These are phyloP conservation scores for Alternaria sp. DNA, from an alignment of 2,329 filamentous ascomycete species.

Conservation along the genomic window DNA sequence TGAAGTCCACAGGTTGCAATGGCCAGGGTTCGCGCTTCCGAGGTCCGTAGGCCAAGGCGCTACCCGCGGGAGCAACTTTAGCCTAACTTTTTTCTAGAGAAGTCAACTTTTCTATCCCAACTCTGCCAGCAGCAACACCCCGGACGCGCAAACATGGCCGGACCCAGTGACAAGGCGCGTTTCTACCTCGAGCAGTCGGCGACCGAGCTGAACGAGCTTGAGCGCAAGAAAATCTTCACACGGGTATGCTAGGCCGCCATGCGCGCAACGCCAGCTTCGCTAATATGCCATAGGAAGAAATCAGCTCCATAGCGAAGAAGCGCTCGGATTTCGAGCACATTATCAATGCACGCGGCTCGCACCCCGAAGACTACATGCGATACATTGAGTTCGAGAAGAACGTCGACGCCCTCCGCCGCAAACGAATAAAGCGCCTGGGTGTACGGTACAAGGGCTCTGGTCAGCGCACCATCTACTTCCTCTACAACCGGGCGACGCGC, in stretches of 20 bases:
- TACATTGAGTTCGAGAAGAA: conserved; percentile 78
- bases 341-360: conserved; percentile 76
- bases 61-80: conserved; percentile 23
- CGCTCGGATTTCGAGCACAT: conserved; percentile 93
- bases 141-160: conserved; percentile 66
- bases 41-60: conserved; percentile 30
- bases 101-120: conserved; percentile 26
- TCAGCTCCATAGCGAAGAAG: conserved; percentile 84
- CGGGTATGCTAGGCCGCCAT: conserved; percentile 59
- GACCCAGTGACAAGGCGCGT: conserved; percentile 88
- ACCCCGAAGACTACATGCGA: conserved; percentile 78
- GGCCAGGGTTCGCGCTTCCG: conserved; percentile 27
- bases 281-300: conserved; percentile 71
- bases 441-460: conserved; percentile 74
- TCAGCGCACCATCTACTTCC: conserved; percentile 83
- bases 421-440: conserved; percentile 80
- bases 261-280: neutral
- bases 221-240: conserved; percentile 88
- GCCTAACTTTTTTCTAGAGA: conserved; percentile 21
- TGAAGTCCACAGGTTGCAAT: conserved; percentile 27
- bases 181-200: conserved; percentile 94
- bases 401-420: conserved; percentile 75
- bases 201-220: conserved; percentile 89
- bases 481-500: conserved; percentile 84
- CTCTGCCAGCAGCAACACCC: conserved; percentile 15